Evolutionary conservation across 2,329 filamentous ascomycete species (phyloP).

Genomic region (Xylariaceae sp.): DNA sequence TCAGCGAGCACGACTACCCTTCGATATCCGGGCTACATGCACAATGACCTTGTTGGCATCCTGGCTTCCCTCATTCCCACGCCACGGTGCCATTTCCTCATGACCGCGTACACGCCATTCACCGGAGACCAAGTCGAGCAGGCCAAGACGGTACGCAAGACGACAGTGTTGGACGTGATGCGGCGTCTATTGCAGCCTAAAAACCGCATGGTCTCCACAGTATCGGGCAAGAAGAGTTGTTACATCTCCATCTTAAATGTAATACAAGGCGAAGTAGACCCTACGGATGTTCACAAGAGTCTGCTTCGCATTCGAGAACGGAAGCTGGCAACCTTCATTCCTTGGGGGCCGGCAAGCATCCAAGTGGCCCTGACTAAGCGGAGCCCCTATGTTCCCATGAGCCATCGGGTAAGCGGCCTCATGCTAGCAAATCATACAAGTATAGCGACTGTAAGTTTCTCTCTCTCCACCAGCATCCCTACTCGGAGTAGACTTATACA

Average conservation of each 20-base stretch:
- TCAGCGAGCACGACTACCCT: conserved; percentile 95
- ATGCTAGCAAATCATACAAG: conserved; percentile 99
- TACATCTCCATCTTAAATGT: conserved; percentile 99
- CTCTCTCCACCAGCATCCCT: neutral
- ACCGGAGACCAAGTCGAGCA: conserved; percentile 94
- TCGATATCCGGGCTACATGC: conserved; percentile 98
- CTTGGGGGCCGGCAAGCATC: conserved; percentile 96
- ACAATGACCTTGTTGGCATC: conserved; percentile 97
- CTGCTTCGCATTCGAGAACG: conserved; percentile 92
- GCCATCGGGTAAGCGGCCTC: conserved; percentile 87
- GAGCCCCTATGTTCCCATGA: conserved; percentile 91
- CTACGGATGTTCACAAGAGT: conserved; percentile 97
- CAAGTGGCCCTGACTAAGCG: conserved; percentile 96
- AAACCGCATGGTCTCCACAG: conserved; percentile 97
- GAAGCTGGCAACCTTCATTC: conserved; percentile 90
- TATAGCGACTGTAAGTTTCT: conserved; percentile 74
- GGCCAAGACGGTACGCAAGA: conserved; percentile 96
- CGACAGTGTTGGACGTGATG: conserved; percentile 97
- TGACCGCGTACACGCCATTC: conserved; percentile 97
- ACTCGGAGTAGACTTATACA: neutral
- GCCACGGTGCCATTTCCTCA: conserved; percentile 93
- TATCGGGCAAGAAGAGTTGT: conserved; percentile 93
- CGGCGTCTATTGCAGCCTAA: conserved; percentile 90
- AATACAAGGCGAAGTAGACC: conserved; percentile 96
- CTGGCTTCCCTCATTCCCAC: conserved; percentile 94